Evolutionary conservation across 139 green algal genomes (phyloP).

Genomic region (Closterium sp.): DNA sequence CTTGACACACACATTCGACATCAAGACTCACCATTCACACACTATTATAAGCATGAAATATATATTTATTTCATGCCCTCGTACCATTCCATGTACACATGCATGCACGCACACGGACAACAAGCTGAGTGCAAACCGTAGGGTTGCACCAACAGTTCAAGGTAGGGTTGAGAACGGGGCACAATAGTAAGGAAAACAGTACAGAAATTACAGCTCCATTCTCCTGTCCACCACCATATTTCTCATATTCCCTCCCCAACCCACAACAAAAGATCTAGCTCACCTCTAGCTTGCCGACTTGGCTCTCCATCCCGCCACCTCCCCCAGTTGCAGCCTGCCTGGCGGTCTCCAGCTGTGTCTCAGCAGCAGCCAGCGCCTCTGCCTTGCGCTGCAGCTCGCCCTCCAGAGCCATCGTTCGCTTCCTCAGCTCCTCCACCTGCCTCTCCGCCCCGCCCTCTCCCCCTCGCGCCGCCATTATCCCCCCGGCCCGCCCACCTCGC

Average conservation of each 20-base stretch:
- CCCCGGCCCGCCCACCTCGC: neutral
- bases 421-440: slow-evolving; percentile 36
- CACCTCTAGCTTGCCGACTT: neutral
- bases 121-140: too few relatives aligned
- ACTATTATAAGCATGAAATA: too few relatives aligned
- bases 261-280: neutral
- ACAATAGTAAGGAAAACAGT: neutral
- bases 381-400: slow-evolving; percentile 35
- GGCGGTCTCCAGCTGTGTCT: neutral
- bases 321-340: neutral
- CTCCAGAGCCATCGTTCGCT: slow-evolving; percentile 15
- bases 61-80: too few relatives aligned
- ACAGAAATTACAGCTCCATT: too few relatives aligned
- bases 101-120: too few relatives aligned
- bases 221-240: neutral
- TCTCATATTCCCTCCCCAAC: too few relatives aligned
- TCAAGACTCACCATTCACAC: too few relatives aligned
- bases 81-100: too few relatives aligned
- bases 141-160: too few relatives aligned
- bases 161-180: too few relatives aligned
- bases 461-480: slow-evolving; percentile 13
- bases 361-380: slow-evolving; percentile 23
- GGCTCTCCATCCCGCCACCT: neutral
- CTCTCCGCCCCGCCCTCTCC: neutral
- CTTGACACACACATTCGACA: too few relatives aligned